Evolutionary conservation across 768 basidiomycete genomes (phyloP).

Genomic region (Daedalea quercina): DNA sequence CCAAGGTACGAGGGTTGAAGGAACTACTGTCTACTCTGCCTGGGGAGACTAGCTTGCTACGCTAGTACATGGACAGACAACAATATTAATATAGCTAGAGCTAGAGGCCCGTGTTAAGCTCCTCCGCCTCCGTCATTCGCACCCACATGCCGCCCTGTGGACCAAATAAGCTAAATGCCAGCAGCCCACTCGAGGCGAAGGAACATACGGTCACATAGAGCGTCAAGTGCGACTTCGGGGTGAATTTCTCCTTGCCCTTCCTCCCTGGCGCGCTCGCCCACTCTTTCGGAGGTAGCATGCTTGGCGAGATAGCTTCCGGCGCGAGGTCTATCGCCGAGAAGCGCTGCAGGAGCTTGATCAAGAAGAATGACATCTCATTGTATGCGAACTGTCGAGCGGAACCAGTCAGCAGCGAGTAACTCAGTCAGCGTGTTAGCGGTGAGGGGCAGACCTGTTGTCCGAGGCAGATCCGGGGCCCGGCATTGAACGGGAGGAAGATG

Average conservation of each 20-base stretch:
- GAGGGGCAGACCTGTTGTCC: conserved; percentile 35
- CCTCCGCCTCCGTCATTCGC: conserved; percentile 17
- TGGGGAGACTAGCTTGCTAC: too few relatives aligned
- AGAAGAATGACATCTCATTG: conserved; percentile 47
- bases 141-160: conserved; percentile 26
- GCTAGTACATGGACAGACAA: neutral
- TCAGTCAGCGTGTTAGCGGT: neutral
- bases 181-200: neutral
- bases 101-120: neutral
- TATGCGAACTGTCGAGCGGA: conserved; percentile 39
- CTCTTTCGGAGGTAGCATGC: conserved; percentile 22
- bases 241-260: conserved; percentile 34
- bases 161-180: neutral
- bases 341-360: conserved; percentile 44
- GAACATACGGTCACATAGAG: conserved; percentile 29
- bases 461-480: conserved; percentile 59
- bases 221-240: conserved; percentile 34
- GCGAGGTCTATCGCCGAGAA: conserved; percentile 37
- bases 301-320: conserved; percentile 27
- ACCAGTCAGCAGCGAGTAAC: neutral
- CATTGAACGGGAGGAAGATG: conserved; percentile 67
- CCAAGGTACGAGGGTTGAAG: too few relatives aligned
- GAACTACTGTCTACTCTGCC: too few relatives aligned
- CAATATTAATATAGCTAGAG: neutral
- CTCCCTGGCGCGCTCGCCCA: conserved; percentile 29